Evolutionary conservation across 768 basidiomycete species (phyloP), one percentile per base, ranked within the genome.

Genomic region (Lyophyllum semitale): DNA sequence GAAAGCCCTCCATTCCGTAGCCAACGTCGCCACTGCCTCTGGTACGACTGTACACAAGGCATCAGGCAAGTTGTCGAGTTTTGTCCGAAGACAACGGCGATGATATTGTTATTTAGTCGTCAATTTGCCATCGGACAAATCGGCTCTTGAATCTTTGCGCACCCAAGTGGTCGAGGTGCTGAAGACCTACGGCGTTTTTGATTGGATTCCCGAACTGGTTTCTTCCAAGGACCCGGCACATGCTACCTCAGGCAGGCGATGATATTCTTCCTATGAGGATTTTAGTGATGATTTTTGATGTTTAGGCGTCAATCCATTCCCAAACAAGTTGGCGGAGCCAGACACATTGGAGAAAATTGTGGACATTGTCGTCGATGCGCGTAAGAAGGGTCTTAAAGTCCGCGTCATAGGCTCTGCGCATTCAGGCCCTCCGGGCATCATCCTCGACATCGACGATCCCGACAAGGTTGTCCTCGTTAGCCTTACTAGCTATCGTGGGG

Each of bases 401-500:
- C 53, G 53, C n/a, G 53, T 48, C 4, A 35, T 54, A 8, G 53
- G 53, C 25, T 26, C 53, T n/a, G 38, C 45, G 7, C 53, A 43
- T 26, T 54, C 47, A 13, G 32, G 45, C 29, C 53, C 53, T 9
- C 30, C 46, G 5, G 40, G 41, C 4, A 49, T 54, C 46, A 54
- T 54, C 17, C 47, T 54, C 29, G 53, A 41, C 13, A 43, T 48
- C 25, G 32, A 25, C 26, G 27, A 48, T 30, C 53, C 53, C n/a
- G 20, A 20, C 20, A 41, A 54, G 6, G 53, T 54, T 20, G 40
- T 48, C 2, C 53, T 48, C 41, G 20, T 54, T 6, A 54, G 46
- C 17, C 53, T 54, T 25, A 54, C 53, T 1, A 54, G 48, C 13
- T 54, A 54, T 25, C 53, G 53, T 12, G 53, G 46, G 2, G 46